These are phyloP conservation scores for Fusarium sulawesiense DNA, from an alignment of 2,329 filamentous ascomycete species.

Conservation along the genomic window DNA sequence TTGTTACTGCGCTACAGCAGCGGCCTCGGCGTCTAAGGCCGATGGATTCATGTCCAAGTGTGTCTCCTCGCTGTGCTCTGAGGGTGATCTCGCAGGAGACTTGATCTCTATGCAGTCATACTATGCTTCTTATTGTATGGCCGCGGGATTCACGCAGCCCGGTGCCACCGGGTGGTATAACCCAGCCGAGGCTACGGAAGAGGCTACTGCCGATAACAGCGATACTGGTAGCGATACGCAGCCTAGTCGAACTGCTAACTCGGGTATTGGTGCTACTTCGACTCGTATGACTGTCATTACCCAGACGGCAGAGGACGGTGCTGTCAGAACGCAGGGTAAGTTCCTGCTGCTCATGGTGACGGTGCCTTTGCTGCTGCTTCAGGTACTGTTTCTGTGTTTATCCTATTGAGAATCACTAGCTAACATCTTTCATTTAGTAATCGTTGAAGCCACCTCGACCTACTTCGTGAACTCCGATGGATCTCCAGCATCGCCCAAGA, in stretches of 20 bases:
- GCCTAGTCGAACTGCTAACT: slow-evolving; percentile 40
- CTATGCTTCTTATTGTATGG: slow-evolving; percentile 47
- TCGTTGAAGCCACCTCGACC: slow-evolving; percentile 42
- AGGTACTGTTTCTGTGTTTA: slow-evolving; percentile 41
- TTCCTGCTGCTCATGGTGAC: slow-evolving; percentile 45
- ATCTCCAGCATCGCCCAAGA: slow-evolving; percentile 26
- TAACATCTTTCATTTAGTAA: slow-evolving; percentile 36
- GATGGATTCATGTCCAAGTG: slow-evolving; percentile 40
- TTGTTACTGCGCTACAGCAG: slow-evolving; percentile 44
- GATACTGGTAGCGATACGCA: slow-evolving; percentile 11
- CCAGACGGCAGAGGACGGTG: slow-evolving; percentile 41
- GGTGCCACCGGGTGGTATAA: slow-evolving; percentile 44
- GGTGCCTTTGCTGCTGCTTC: slow-evolving; percentile 45
- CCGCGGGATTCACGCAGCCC: slow-evolving; percentile 42
- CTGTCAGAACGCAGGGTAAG: slow-evolving; percentile 45
- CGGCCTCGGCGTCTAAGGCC: slow-evolving; percentile 35
- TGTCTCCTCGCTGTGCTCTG: slow-evolving; percentile 31
- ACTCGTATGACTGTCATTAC: slow-evolving; percentile 44
- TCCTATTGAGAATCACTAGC: background rate
- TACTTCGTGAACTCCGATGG: slow-evolving; percentile 40
- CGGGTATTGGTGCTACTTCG: slow-evolving; percentile 31
- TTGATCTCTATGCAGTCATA: slow-evolving; percentile 43
- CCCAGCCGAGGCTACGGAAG: slow-evolving; percentile 34
- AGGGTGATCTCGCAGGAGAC: slow-evolving; percentile 40
- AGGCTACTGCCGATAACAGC: slow-evolving; percentile 10